Evolutionary conservation across 495 filamentous ascomycete species (phyloP), one percentile per base, ranked within the genome.

Genomic region (Xylaria sp.): DNA sequence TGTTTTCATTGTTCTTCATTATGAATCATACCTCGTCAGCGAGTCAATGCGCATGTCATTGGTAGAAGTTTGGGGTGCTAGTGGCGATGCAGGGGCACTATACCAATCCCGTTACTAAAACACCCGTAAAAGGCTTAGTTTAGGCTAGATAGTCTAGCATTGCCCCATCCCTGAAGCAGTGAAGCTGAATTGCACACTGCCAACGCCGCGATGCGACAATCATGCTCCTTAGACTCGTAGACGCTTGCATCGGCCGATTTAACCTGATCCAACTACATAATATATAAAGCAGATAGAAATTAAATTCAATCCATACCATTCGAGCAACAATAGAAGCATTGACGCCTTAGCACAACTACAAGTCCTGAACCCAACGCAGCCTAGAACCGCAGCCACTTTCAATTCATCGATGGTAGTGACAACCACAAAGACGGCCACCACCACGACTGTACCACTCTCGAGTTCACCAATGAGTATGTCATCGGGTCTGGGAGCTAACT

Each of bases 21-120:
- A 73, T 73, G 71, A 73, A 48, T 73, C 71, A 73, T 73, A 70
- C 48, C 44, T 66, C 29, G 31, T 73, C 59, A 73, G 66, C 17
- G 41, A 46, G n/a, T 0, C 26, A 35, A 24, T 55, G 14, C 62
- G 67, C 53, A 70, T 53, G 53, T 70, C 40, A 73, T 73, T 73
- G 71, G 71, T 67, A 11, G 24, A 48, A 52, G 5, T n/a, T 1
- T 2, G 40, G 48, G 19, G 43, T 3, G 52, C 40, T 11, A 57
- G 50, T 58, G 71, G 58, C 37, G 50, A n/a, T 57, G 50, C 48
- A 41, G 48, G 41, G 19, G 46, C 63, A 24, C n/a, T 31, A 19
- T 2, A 8, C 8, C 43, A 37, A 9, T 44, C n/a, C 43, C 26
- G 29, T 21, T 46, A 24, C 21, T 31, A n/a, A n/a, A n/a, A n/a